Evolutionary conservation across 805 yeast species (phyloP).

Genomic region (Kuraishia borneana): DNA sequence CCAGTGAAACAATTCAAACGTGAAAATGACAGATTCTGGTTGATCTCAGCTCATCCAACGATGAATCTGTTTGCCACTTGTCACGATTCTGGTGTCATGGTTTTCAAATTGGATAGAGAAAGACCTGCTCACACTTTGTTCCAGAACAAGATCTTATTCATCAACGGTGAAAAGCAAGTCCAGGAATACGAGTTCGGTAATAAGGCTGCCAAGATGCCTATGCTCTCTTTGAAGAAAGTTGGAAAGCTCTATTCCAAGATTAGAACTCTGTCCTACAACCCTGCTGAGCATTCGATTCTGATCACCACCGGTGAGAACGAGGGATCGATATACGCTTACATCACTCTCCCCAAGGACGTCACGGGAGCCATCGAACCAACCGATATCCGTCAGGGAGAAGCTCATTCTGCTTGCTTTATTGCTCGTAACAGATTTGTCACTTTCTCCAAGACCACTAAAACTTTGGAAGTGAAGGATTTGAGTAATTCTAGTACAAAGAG

Average conservation of each 20-base stretch:
- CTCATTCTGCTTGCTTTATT: slow-evolving; percentile 79
- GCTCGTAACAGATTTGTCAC: slow-evolving; percentile 92
- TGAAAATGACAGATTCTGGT: slow-evolving; percentile 93
- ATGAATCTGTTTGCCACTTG: slow-evolving; percentile 93
- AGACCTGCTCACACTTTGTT: slow-evolving; percentile 78
- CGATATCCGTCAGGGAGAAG: slow-evolving; percentile 69
- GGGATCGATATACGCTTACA: slow-evolving; percentile 58
- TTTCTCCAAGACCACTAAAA: slow-evolving; percentile 48
- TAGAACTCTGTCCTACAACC: slow-evolving; percentile 80
- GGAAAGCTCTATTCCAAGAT: slow-evolving; percentile 83
- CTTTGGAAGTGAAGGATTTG: slow-evolving; percentile 77
- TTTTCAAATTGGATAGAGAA: slow-evolving; percentile 93
- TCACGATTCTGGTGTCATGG: slow-evolving; percentile 96
- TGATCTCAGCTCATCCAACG: slow-evolving; percentile 76
- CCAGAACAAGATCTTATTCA: slow-evolving; percentile 66
- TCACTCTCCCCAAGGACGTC: slow-evolving; percentile 72
- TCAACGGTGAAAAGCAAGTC: slow-evolving; percentile 78
- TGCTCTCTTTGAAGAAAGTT: slow-evolving; percentile 70
- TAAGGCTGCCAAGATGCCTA: slow-evolving; percentile 60
- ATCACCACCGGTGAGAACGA: slow-evolving; percentile 71
- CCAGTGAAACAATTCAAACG: slow-evolving; percentile 91
- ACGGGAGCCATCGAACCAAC: slow-evolving; percentile 92
- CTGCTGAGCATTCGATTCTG: slow-evolving; percentile 79
- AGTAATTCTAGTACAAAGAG: slow-evolving; percentile 74
- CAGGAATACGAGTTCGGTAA: slow-evolving; percentile 64